Percentiles rank a stretch among this genome's conserved stretches.
Conservation (phyloP, 768 basidiomycete species). For the Macrolepiota fuliginosa region DNA sequence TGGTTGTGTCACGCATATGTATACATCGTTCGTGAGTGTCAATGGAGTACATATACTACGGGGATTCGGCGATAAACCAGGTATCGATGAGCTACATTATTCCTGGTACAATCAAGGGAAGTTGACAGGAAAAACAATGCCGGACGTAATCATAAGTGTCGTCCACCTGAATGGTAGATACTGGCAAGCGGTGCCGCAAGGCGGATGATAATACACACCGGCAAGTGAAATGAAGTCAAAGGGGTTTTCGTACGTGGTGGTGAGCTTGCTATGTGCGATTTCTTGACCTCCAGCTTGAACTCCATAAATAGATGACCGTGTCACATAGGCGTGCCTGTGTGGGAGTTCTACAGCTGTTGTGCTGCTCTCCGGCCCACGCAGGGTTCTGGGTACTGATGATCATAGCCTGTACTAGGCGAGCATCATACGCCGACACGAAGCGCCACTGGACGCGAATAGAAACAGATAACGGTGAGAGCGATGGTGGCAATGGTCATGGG, state of each 20-base stretch:
- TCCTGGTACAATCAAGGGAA: too few species aligned
- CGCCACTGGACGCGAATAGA: constrained; percentile 35
- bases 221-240: neutral
- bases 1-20: neutral
- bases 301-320: neutral
- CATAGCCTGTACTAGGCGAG: neutral
- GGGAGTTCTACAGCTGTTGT: neutral
- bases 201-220: neutral
- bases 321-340: neutral
- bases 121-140: too few species aligned
- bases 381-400: neutral
- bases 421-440: constrained; percentile 30
- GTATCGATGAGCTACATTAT: neutral
- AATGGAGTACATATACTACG: neutral
- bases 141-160: too few species aligned
- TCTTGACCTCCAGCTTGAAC: neutral
- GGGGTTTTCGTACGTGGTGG: neutral
- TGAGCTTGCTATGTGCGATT: neutral
- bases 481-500: constrained; percentile 35
- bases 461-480: constrained; percentile 37
- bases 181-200: neutral
- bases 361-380: neutral
- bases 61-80: neutral
- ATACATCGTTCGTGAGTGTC: too few species aligned
- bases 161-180: too few species aligned